Evolutionary conservation across 257 asterid genomes (phyloP).

Genomic region (Parsonsia alboflavescens): DNA sequence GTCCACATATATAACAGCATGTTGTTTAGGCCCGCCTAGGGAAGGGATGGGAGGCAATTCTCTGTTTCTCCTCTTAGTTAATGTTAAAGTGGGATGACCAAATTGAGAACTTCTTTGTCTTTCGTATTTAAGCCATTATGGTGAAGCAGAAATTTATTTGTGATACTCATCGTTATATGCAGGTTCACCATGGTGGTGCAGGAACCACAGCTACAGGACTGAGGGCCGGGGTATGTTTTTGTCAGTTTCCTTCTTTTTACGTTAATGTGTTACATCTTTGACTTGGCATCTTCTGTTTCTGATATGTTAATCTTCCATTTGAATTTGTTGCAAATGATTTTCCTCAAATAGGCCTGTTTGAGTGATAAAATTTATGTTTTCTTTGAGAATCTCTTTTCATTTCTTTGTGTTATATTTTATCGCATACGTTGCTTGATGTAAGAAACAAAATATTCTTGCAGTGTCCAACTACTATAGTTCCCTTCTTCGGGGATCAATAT

Average conservation of each 20-base stretch:
- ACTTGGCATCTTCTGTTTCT: neutral
- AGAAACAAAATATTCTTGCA: constrained; percentile 29
- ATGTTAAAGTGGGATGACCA: neutral
- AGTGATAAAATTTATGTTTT: neutral
- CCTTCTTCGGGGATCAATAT: constrained; percentile 95
- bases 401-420: neutral
- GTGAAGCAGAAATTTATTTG: constrained; percentile 4
- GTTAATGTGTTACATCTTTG: too few relatives aligned
- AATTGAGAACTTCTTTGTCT: neutral
- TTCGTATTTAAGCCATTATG: neutral
- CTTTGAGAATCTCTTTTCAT: neutral
- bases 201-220: constrained; percentile 98
- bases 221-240: constrained; percentile 73
- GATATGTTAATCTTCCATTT: neutral
- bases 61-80: neutral
- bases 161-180: constrained; percentile 13
- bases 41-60: neutral
- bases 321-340: neutral
- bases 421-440: neutral
- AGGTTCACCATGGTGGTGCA: constrained; percentile 99
- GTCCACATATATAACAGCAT: neutral
- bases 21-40: neutral
- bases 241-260: neutral
- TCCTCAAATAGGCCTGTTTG: neutral
- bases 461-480: constrained; percentile 97